Conservation (phyloP, 768 basidiomycete genomes). For the Saitozyma podzolica region DNA sequence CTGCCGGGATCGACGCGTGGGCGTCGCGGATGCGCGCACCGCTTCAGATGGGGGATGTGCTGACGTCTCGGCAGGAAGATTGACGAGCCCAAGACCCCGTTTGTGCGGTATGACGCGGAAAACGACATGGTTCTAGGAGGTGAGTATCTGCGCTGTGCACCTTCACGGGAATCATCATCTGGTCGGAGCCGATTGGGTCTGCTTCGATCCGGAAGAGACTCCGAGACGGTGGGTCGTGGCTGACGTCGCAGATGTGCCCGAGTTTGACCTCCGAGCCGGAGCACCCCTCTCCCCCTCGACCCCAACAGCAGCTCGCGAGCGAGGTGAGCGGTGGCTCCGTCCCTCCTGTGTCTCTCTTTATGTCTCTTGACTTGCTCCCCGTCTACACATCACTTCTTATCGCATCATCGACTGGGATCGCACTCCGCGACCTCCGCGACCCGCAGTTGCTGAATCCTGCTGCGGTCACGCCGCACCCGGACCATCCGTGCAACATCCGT, state of each 20-base stretch:
- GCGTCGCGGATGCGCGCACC: neutral
- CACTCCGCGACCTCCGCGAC: too few species aligned
- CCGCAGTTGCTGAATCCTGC: too few species aligned
- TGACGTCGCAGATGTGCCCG: constrained; percentile 70
- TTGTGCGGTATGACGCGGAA: constrained; percentile 62
- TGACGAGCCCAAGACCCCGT: constrained; percentile 95
- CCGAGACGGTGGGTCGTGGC: neutral
- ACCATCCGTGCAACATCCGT: neutral
- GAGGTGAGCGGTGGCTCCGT: too few species aligned
- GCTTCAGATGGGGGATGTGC: neutral
- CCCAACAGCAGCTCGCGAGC: too few species aligned
- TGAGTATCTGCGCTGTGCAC: constrained; percentile 48
- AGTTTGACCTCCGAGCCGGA: constrained; percentile 68
- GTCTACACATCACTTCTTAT: too few species aligned
- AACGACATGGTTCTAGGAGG: constrained; percentile 59
- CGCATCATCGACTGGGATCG: too few species aligned
- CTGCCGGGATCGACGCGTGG: neutral
- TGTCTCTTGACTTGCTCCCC: too few species aligned
- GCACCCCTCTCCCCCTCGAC: too few species aligned
- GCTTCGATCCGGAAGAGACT: neutral
- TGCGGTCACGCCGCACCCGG: neutral
- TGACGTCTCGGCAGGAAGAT: constrained; percentile 63
- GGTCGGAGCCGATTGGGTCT: neutral
- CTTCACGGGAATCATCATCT: neutral
- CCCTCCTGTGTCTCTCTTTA: too few species aligned